Evolutionary conservation across 163 green algal genomes (phyloP).

Genomic region (Scenedesmus sp.): DNA sequence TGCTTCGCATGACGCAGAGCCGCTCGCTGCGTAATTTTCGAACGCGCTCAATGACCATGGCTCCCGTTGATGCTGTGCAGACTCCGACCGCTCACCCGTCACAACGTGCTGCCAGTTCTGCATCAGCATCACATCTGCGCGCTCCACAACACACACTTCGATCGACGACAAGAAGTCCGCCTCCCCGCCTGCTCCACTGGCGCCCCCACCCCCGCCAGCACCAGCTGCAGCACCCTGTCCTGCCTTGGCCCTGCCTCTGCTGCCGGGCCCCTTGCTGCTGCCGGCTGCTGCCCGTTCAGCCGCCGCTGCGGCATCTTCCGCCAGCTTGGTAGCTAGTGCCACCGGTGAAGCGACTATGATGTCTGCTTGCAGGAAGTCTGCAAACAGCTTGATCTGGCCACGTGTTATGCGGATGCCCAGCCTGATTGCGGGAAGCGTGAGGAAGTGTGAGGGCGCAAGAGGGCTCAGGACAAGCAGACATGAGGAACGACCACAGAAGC

Average conservation of each 20-base stretch:
- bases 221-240: background rate
- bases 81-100: conserved; percentile 55
- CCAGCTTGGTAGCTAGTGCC: conserved; percentile 83
- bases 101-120: conserved; percentile 94
- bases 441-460: background rate
- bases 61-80: background rate
- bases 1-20: background rate
- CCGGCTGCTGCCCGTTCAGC: background rate
- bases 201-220: conserved; percentile 46
- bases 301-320: conserved; percentile 64
- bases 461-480: background rate
- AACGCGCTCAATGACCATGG: too few species aligned
- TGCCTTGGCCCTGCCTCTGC: background rate
- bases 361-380: conserved; percentile 86
- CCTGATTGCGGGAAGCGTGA: background rate
- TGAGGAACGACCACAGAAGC: too few species aligned
- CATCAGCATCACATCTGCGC: conserved; percentile 94
- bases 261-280: background rate
- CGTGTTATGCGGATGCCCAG: conserved; percentile 80
- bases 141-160: conserved; percentile 90
- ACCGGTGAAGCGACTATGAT: conserved; percentile 92
- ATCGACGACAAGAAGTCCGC: conserved; percentile 88
- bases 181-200: background rate
- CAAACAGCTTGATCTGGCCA: conserved; percentile 72
- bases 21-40: too few species aligned